Base-by-base conservation (phyloP, 305 asterid species). In the Ilex paraguariensis region DNA sequence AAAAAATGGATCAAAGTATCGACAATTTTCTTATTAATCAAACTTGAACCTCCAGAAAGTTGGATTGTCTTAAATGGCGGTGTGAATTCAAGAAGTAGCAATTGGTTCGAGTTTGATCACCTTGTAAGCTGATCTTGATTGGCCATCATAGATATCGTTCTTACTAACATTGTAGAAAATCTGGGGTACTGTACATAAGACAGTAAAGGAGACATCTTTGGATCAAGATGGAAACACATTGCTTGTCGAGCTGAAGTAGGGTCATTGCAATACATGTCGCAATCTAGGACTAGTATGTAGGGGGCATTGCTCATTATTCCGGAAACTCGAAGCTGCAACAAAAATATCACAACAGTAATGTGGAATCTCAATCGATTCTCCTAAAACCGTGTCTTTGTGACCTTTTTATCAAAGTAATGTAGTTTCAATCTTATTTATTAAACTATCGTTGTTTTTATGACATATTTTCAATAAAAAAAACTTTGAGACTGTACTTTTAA, bases 191-290 rank as follows among this genome's bases (percentile, higher is more conserved):
- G 97, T 7, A 70, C 93, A 40, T 74, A 84, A 0, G 94, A 68
- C 5, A 89, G 75, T 31, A 84, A 65, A 12, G 53, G 49, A 8
- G 94, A 84, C 10, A 87, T 49, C 6, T 78, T n/a, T 16, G 79
- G 73, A 46, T 89, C 95, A 13, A 89, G 90, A 74, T 90, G 91
- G 75, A 84, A 84, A 61, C 96, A 84, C 95, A 89, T 89, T 17
- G 96, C 95, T 69, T 89, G 93, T 64, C 79, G 75, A 15, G 95
- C 86, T 0, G 95, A 89, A 45, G 93, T 68, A 9, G 95, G 87
- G 54, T 75, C 91, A 44, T 84, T 82, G 70, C 91, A 84, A 17
- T 84, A 84, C 87, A 84, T 84, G 73, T 84, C 91, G 31, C 91
- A 82, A 49, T 84, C 91, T 73, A 84, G 69, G 6, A 82, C 80